These are phyloP conservation scores for Colletotrichum sp. DNA, from an alignment of 2,329 filamentous ascomycete species.

Conservation along the genomic window DNA sequence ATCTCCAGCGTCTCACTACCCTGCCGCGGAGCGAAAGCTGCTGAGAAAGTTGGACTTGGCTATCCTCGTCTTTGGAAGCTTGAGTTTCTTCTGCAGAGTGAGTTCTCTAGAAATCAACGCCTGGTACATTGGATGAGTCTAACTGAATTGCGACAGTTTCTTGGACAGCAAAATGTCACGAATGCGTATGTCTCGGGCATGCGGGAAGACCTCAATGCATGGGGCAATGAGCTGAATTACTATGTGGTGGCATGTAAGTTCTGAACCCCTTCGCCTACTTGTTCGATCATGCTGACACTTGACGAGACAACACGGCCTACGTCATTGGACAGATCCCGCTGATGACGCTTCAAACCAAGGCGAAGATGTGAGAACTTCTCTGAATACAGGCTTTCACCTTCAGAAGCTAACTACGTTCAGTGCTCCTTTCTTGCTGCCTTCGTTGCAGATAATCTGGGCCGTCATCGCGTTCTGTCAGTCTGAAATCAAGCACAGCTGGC, in stretches of 20 bases:
- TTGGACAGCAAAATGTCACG: constrained; percentile 29
- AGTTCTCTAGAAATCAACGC: not conserved
- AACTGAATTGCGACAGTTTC: constrained; percentile 19
- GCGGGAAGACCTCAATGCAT: constrained; percentile 28
- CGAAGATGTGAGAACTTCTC: constrained; percentile 23
- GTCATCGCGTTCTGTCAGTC: constrained; percentile 30
- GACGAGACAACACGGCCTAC: constrained; percentile 27
- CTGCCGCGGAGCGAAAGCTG: constrained; percentile 26
- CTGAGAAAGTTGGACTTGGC: constrained; percentile 29
- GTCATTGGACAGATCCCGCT: constrained; percentile 32
- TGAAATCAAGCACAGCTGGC: constrained; percentile 25
- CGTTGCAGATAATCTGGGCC: constrained; percentile 26
- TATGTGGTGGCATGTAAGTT: constrained; percentile 19
- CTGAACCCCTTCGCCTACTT: rapidly evolving
- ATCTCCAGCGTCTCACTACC: constrained; percentile 26
- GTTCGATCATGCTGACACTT: not conserved
- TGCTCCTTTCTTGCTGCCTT: constrained; percentile 26
- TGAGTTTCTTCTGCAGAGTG: constrained; percentile 24
- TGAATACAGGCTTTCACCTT: not conserved
- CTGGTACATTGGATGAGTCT: not conserved
- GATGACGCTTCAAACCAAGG: constrained; percentile 31
- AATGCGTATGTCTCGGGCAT: constrained; percentile 31
- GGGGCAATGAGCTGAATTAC: constrained; percentile 29
- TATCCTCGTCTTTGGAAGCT: constrained; percentile 18
- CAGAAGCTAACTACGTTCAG: constrained; percentile 9